phyloP scores from a whole-genome alignment of 2,329 filamentous ascomycete species.

The Hypoxylon sp. region DNA sequence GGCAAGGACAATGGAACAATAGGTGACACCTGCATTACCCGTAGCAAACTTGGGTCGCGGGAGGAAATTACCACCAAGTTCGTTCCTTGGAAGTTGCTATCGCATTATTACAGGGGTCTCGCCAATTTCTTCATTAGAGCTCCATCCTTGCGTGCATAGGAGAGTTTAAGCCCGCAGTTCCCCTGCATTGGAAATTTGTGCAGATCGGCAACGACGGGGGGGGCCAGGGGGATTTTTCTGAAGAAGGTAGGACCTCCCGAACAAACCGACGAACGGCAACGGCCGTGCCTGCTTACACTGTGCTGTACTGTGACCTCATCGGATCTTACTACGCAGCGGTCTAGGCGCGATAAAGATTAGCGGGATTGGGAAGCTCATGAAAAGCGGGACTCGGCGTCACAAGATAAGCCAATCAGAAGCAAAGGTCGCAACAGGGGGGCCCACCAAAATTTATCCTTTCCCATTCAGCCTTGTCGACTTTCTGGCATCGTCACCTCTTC shows the following conservation, averaged over 20 bases:
- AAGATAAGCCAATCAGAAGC: constrained; percentile 23
- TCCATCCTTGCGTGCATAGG: constrained; percentile 27
- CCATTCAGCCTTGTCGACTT: constrained; percentile 35
- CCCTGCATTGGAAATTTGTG: constrained; percentile 28
- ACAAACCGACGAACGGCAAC: background rate
- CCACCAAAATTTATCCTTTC: constrained; percentile 26
- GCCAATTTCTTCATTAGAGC: constrained; percentile 28
- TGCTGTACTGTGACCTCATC: constrained; percentile 8
- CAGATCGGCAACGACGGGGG: constrained; percentile 28
- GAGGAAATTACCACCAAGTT: constrained; percentile 7
- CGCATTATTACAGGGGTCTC: constrained; percentile 18
- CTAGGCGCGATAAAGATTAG: constrained; percentile 24
- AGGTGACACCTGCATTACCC: constrained; percentile 10
- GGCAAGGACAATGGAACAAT: constrained; percentile 8
- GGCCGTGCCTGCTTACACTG: constrained; percentile 5
- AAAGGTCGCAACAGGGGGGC: background rate
- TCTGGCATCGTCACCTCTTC: constrained; percentile 15
- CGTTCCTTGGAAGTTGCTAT: background rate
- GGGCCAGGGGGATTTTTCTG: constrained; percentile 12
- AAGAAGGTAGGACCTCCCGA: constrained; percentile 24
- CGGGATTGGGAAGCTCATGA: constrained; percentile 12
- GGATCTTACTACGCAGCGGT: constrained; percentile 21
- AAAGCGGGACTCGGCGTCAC: background rate
- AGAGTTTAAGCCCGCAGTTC: constrained; percentile 19
- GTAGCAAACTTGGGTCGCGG: constrained; percentile 16